Conservation (phyloP, 768 basidiomycete genomes). For the Tricholoma hemisulphureum region DNA sequence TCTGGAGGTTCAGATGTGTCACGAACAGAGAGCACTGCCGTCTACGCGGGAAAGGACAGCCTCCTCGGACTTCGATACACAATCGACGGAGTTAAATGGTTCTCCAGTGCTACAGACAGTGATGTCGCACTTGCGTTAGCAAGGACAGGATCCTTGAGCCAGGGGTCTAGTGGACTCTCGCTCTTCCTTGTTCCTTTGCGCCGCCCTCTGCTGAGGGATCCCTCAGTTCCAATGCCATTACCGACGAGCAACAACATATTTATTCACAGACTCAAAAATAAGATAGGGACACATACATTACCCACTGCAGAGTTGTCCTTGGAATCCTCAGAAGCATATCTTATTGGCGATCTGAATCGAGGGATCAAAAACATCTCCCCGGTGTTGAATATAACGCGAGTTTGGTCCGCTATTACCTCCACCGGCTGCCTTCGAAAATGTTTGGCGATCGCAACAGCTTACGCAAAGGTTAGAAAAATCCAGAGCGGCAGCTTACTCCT, state of each 20-base stretch:
- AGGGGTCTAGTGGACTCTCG: conserved; percentile 66
- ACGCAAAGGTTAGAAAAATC: conserved; percentile 58
- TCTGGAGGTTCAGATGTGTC: conserved; percentile 77
- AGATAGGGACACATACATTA: conserved; percentile 70
- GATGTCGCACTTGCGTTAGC: conserved; percentile 71
- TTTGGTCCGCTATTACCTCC: conserved; percentile 60
- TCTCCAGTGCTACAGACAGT: conserved; percentile 79
- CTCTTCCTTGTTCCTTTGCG: conserved; percentile 73
- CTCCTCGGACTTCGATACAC: conserved; percentile 51
- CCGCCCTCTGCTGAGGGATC: conserved; percentile 47
- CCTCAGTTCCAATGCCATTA: conserved; percentile 39
- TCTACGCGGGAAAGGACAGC: conserved; percentile 31
- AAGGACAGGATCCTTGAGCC: conserved; percentile 55
- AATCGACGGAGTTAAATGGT: conserved; percentile 79
- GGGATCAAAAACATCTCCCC: conserved; percentile 69
- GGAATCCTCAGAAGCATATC: conserved; percentile 56
- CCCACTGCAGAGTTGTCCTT: conserved; percentile 77
- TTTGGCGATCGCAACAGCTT: conserved; percentile 64
- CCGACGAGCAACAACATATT: conserved; percentile 62
- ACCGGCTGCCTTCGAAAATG: conserved; percentile 59
- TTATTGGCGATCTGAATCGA: conserved; percentile 54
- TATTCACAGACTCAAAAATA: conserved; percentile 75
- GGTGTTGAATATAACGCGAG: conserved; percentile 74
- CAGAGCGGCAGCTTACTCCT: conserved; percentile 50
- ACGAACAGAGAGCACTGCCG: conserved; percentile 65